Percentiles rank a stretch among this genome's conserved stretches.
These are phyloP conservation scores for Rhizophagus sp. DNA, from an alignment of 192 early-diverging fungal genomes.

Conservation along the genomic window DNA sequence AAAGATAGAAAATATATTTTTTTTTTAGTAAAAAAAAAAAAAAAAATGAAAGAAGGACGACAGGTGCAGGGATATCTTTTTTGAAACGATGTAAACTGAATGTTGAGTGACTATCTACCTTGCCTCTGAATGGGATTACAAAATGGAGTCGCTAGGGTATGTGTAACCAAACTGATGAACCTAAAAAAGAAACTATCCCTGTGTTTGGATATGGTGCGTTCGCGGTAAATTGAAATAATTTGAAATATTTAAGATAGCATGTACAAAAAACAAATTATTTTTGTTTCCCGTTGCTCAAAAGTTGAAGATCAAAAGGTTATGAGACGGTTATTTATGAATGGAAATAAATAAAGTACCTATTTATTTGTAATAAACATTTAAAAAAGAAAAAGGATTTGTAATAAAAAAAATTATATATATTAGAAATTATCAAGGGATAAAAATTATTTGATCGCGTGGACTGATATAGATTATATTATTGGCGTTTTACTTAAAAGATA, in stretches of 20 bases:
- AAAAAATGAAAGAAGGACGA: not conserved
- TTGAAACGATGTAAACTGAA: slow-evolving; percentile 13
- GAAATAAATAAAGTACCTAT: too few species aligned
- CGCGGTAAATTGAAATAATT: too few species aligned
- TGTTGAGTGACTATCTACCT: slow-evolving; percentile 20
- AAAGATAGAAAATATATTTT: not conserved
- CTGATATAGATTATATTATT: too few species aligned
- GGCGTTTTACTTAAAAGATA: too few species aligned
- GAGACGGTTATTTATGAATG: too few species aligned
- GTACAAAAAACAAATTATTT: not conserved
- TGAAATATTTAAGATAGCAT: too few species aligned
- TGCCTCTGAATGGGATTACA: slow-evolving; percentile 22
- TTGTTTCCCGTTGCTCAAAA: slow-evolving; percentile 20
- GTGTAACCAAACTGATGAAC: slow-evolving; percentile 2
- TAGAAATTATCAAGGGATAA: too few species aligned
- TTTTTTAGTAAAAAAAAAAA: not conserved
- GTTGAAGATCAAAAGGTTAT: too few species aligned
- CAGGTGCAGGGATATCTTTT: slow-evolving; percentile 1
- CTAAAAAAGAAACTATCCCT: slow-evolving; percentile 16
- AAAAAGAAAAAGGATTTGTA: too few species aligned
- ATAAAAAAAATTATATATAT: too few species aligned
- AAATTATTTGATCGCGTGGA: too few species aligned
- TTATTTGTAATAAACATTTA: too few species aligned
- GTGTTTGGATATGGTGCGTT: not conserved
- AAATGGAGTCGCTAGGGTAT: slow-evolving; percentile 3